These are phyloP conservation scores for Gentiana macrophylla DNA, from an alignment of 257 asterid species.

Conservation along the genomic window DNA sequence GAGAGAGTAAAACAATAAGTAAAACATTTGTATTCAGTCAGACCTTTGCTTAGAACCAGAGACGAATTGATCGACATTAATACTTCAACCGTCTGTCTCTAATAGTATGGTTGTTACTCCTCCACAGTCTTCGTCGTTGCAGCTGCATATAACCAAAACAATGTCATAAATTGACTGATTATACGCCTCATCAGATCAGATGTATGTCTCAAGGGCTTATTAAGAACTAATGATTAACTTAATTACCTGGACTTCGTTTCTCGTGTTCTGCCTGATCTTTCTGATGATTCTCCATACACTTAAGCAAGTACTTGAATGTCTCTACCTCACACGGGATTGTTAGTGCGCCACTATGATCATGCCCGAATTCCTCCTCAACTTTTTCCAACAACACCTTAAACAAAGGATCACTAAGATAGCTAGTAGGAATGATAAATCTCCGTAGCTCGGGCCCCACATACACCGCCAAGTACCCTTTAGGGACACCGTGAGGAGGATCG, in stretches of 20 bases:
- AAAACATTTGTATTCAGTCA: conserved; percentile 13
- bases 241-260: too few relatives aligned
- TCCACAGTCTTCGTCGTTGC: conserved; percentile 13
- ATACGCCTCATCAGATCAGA: too few relatives aligned
- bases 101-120: conserved; percentile 10
- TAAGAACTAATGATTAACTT: too few relatives aligned
- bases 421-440: conserved; percentile 60
- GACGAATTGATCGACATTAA: conserved; percentile 5
- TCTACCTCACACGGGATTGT: conserved; percentile 58
- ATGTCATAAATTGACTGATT: too few relatives aligned
- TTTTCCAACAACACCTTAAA: conserved; percentile 53
- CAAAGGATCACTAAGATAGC: conserved; percentile 45
- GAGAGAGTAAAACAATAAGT: conserved; percentile 4
- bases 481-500: conserved; percentile 31
- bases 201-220: too few relatives aligned
- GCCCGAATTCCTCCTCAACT: conserved; percentile 78
- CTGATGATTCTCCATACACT: conserved; percentile 20
- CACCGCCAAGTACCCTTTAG: conserved; percentile 31
- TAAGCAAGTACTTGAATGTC: conserved; percentile 32
- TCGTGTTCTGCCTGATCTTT: too few relatives aligned
- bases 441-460: conserved; percentile 41
- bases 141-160: conserved; percentile 8
- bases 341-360: conserved; percentile 55
- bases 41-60: conserved; percentile 16
- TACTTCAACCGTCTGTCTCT: conserved; percentile 4